Percentiles rank a stretch among this genome's conserved stretches.
phyloP scores from a whole-genome alignment of 2,329 filamentous ascomycete species.

The Bretziella fagacearum region DNA sequence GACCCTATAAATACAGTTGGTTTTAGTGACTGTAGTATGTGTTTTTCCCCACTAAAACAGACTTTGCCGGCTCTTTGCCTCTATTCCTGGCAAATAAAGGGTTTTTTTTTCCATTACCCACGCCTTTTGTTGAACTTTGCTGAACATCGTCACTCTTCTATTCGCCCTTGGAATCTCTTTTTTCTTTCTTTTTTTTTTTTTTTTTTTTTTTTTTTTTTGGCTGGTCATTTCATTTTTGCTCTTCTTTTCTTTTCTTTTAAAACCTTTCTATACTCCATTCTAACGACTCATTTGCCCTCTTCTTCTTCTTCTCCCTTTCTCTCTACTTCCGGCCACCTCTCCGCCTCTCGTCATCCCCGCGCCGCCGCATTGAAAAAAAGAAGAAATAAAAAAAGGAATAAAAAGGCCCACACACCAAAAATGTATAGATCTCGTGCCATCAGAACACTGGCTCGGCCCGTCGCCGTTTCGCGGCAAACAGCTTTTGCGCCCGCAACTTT shows the following conservation, averaged over 20 bases:
- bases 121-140: no score
- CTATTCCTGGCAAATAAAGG: neutral
- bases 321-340: neutral
- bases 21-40: neutral
- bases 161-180: neutral
- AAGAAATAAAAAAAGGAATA: neutral
- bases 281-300: neutral
- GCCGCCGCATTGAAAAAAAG: neutral
- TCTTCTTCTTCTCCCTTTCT: neutral
- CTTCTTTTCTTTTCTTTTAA: neutral
- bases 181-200: neutral
- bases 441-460: conserved; percentile 11
- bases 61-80: neutral
- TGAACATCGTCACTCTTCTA: neutral
- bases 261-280: neutral
- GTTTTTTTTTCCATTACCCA: neutral
- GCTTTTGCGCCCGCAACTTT: conserved; percentile 14
- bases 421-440: conserved; percentile 15
- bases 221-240: neutral
- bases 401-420: neutral
- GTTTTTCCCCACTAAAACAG: neutral
- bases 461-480: conserved; percentile 11
- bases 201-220: neutral
- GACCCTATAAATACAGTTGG: neutral
- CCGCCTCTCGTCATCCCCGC: neutral